A percentile compares a stretch with the other conserved stretches of the same genome.
Evolutionary conservation across 2,329 filamentous ascomycete species (phyloP).

Genomic region (Dendryphion nanum): DNA sequence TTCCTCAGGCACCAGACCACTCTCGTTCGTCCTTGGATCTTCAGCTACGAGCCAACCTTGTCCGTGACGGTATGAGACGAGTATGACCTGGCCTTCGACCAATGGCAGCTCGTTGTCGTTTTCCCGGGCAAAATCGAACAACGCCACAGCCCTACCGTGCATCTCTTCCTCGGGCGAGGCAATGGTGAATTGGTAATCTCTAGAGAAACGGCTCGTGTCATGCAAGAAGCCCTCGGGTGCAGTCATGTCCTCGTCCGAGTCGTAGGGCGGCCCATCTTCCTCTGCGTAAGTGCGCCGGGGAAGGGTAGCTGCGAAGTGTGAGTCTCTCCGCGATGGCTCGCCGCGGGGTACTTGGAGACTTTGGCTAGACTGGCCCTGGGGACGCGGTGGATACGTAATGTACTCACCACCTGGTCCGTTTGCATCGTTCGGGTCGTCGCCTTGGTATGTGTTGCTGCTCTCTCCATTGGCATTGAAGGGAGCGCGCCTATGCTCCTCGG

Average conservation of each 20-base stretch:
- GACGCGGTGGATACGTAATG: conserved; percentile 73
- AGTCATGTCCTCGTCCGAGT: conserved; percentile 51
- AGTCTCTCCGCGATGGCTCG: conserved; percentile 46
- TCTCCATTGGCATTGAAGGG: conserved; percentile 59
- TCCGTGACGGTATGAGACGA: conserved; percentile 92
- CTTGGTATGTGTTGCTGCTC: conserved; percentile 72
- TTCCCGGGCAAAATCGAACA: conserved; percentile 93
- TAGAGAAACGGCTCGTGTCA: conserved; percentile 78
- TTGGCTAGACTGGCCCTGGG: conserved; percentile 31
- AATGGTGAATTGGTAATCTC: conserved; percentile 92
- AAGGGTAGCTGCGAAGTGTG: conserved; percentile 53
- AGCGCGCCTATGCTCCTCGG: conserved; percentile 45
- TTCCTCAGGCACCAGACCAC: conserved; percentile 91
- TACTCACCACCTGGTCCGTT: conserved; percentile 78
- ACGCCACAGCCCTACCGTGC: conserved; percentile 90
- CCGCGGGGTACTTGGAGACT: conserved; percentile 23
- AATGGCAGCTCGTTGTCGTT: conserved; percentile 95
- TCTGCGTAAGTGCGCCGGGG: conserved; percentile 43
- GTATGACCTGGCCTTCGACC: conserved; percentile 91
- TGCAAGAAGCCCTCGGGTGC: conserved; percentile 47
- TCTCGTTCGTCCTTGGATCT: conserved; percentile 90
- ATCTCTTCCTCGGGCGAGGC: conserved; percentile 96
- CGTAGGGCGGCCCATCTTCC: conserved; percentile 37
- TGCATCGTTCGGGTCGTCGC: conserved; percentile 62
- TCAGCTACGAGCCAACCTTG: conserved; percentile 97